Percentiles rank a stretch among this genome's conserved stretches.
Evolutionary conservation across 176 grass and related monocot genomes (phyloP).

Genomic region (Ananas comosus): DNA sequence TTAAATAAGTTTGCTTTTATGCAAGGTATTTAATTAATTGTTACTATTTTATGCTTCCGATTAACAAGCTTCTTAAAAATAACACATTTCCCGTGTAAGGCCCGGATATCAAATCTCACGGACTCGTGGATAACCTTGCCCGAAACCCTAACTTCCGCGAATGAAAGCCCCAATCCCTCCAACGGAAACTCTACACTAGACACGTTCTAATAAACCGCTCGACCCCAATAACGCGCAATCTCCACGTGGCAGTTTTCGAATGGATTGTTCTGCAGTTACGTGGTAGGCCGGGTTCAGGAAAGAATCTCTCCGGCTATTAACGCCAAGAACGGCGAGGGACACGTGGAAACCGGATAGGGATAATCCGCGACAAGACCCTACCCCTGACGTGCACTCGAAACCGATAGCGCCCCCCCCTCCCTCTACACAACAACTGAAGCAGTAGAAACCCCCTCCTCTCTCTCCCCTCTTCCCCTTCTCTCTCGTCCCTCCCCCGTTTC

Average conservation of each 20-base stretch:
- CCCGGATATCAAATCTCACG: too few relatives aligned
- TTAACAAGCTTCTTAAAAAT: too few relatives aligned
- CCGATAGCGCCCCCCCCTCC: slow-evolving; percentile 8
- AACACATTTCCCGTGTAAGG: too few relatives aligned
- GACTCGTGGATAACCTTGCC: too few relatives aligned
- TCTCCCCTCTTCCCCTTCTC: neutral
- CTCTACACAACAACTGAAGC: neutral
- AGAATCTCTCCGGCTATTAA: slow-evolving; percentile 1
- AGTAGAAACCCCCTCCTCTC: neutral
- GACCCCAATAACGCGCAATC: accelerated
- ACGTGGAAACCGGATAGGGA: slow-evolving; percentile 39
- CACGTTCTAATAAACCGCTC: accelerated
- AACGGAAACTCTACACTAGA: too few relatives aligned
- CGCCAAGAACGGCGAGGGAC: neutral
- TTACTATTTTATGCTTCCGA: too few relatives aligned
- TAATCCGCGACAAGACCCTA: slow-evolving; percentile 15
- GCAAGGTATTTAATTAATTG: too few relatives aligned
- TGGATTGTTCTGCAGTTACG: neutral
- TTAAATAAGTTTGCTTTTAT: too few relatives aligned
- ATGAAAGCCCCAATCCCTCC: neutral
- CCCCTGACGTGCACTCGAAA: neutral
- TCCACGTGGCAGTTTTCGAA: neutral
- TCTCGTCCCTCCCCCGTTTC: neutral
- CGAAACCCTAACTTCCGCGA: slow-evolving; percentile 44
- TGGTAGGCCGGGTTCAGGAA: neutral